These are phyloP conservation scores for Ettlia oleoabundans DNA, from an alignment of 139 green algal species.

Conservation along the genomic window DNA sequence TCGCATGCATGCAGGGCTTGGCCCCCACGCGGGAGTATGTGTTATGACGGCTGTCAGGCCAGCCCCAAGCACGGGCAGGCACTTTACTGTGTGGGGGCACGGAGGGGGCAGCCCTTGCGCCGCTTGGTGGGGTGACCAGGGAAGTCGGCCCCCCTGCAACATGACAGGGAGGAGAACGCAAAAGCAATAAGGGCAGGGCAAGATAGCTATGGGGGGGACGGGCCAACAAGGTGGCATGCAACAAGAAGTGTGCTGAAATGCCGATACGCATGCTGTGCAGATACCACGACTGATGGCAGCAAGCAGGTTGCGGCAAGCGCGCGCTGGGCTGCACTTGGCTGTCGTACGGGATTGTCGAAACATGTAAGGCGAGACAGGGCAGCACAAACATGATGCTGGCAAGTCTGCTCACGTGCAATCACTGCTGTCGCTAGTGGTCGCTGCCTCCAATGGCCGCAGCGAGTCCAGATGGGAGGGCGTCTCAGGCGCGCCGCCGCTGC, in stretches of 20 bases:
- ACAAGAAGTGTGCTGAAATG: too few species aligned
- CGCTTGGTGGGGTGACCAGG: slow-evolving; percentile 26
- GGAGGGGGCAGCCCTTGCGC: slow-evolving; percentile 35
- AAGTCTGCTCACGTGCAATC: slow-evolving; percentile 18
- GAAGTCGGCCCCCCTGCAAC: slow-evolving; percentile 21
- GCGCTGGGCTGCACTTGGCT: too few species aligned
- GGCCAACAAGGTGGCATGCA: too few species aligned
- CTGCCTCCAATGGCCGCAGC: neutral
- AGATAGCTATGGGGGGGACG: neutral
- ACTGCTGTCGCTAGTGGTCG: slow-evolving; percentile 23
- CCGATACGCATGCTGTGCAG: neutral
- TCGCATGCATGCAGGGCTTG: too few species aligned
- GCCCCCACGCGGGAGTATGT: too few species aligned
- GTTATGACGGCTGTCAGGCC: too few species aligned
- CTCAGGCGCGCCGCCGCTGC: slow-evolving; percentile 14
- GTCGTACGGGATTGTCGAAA: too few species aligned
- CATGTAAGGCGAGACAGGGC: too few species aligned
- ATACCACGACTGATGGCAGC: neutral
- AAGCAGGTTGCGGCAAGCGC: neutral
- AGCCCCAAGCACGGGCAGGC: too few species aligned
- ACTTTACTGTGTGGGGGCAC: slow-evolving; percentile 7
- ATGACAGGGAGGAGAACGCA: neutral
- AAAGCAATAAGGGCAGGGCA: neutral
- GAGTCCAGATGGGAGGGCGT: slow-evolving; percentile 24
- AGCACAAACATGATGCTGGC: neutral